Percentiles rank a stretch among this genome's conserved stretches.
These are phyloP conservation scores for Aspergillus pseudoglaucus DNA, from an alignment of 2,329 filamentous ascomycete genomes.

Conservation along the genomic window DNA sequence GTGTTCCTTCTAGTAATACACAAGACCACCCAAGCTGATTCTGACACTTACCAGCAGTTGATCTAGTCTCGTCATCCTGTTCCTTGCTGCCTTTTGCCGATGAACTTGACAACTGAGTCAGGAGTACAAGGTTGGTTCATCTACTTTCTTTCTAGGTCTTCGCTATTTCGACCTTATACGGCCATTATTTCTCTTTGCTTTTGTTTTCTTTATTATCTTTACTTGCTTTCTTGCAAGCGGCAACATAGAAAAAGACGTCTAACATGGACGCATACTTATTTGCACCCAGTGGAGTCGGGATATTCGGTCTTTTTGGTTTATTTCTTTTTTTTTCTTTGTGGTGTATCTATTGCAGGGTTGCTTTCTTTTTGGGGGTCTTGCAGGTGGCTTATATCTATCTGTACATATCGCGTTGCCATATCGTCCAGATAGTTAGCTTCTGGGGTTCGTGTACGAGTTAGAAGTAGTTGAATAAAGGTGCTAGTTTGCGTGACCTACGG, in stretches of 20 bases:
- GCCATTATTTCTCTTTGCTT: background rate
- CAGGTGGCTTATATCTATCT: slow-evolving; percentile 7
- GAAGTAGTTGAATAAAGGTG: slow-evolving; percentile 19
- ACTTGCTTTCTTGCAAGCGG: slow-evolving; percentile 1
- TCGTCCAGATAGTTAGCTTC: slow-evolving; percentile 5
- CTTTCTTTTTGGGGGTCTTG: slow-evolving; percentile 3
- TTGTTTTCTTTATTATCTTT: background rate
- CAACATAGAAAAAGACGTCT: background rate
- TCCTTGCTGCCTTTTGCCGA: slow-evolving; percentile 2
- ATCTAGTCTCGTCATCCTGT: slow-evolving; percentile 11
- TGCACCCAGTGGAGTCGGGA: background rate
- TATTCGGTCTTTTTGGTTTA: background rate
- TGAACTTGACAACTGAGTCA: slow-evolving; percentile 14
- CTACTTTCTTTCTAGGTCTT: slow-evolving; percentile 14
- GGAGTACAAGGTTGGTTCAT: slow-evolving; percentile 32
- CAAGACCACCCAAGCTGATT: slow-evolving; percentile 15
- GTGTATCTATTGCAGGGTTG: background rate
- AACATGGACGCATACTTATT: background rate
- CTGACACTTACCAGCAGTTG: slow-evolving; percentile 16
- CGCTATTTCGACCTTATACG: slow-evolving; percentile 5
- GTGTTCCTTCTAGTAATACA: slow-evolving; percentile 11
- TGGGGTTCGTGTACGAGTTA: slow-evolving; percentile 9
- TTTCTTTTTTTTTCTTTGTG: background rate
- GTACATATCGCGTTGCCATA: slow-evolving; percentile 15
- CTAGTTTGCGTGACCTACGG: slow-evolving; percentile 17